These are phyloP conservation scores for Sporothrix phasma DNA, from an alignment of 2,329 filamentous ascomycete genomes.

Conservation along the genomic window DNA sequence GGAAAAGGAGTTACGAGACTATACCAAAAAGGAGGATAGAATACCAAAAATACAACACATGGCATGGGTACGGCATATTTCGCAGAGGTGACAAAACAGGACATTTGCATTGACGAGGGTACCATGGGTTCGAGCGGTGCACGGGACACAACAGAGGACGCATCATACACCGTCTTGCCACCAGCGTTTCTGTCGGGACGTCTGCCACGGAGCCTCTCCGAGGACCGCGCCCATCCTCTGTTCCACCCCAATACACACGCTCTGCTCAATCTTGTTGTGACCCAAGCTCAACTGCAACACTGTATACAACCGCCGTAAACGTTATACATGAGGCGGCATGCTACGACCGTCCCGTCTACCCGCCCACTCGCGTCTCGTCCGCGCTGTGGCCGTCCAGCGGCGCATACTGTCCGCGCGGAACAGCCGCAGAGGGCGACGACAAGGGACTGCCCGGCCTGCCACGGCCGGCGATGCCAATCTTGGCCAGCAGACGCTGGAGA, in stretches of 20 bases:
- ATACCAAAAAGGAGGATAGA: not conserved
- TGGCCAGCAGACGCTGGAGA: conserved; percentile 7
- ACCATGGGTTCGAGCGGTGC: not conserved
- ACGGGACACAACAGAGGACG: not conserved
- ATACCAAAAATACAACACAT: not conserved
- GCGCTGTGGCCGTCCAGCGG: conserved; percentile 9
- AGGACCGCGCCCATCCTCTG: not conserved
- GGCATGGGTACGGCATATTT: not conserved
- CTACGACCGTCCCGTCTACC: no score
- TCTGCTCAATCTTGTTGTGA: not conserved
- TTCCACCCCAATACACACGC: not conserved
- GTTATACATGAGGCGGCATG: no score
- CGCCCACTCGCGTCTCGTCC: not conserved
- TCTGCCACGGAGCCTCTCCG: not conserved
- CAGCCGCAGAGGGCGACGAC: conserved; percentile 3
- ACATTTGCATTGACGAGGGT: not conserved
- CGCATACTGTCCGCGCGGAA: conserved; percentile 16
- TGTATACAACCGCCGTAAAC: not conserved
- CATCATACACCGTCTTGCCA: not conserved
- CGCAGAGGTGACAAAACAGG: not conserved
- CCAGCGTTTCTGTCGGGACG: not conserved
- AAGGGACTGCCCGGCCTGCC: conserved; percentile 5
- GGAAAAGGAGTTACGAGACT: not conserved
- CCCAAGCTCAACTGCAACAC: not conserved
- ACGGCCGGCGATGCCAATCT: not conserved